These are phyloP conservation scores for Peziza echinospora DNA, from an alignment of 495 filamentous ascomycete species.

Conservation along the genomic window DNA sequence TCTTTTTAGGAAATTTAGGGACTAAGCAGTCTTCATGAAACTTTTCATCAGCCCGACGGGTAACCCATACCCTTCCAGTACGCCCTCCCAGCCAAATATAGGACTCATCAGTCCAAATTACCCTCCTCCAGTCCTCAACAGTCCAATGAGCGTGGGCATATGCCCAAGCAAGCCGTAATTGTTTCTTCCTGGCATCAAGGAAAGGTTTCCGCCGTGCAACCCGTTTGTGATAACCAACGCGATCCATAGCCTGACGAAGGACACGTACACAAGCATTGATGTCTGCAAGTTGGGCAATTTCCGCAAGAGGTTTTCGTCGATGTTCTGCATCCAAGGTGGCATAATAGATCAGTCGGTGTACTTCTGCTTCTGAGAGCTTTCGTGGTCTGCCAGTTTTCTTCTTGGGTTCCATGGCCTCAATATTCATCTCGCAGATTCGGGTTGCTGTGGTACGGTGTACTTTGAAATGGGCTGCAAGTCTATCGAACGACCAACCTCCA, in stretches of 20 bases:
- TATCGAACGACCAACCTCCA: too few relatives aligned
- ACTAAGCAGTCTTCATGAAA: background rate
- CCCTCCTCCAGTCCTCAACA: background rate
- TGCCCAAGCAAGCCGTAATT: background rate
- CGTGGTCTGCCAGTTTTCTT: too few relatives aligned
- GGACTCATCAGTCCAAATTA: constrained; percentile 3
- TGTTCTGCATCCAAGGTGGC: background rate
- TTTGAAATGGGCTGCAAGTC: too few relatives aligned
- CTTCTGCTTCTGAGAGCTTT: too few relatives aligned
- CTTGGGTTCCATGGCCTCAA: too few relatives aligned
- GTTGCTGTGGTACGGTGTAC: too few relatives aligned
- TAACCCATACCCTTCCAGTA: background rate
- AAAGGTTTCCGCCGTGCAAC: constrained; percentile 1
- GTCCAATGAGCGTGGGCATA: background rate
- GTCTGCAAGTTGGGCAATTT: background rate
- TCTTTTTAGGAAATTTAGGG: background rate
- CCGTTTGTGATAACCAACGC: background rate
- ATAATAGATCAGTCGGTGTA: background rate
- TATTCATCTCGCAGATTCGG: too few relatives aligned
- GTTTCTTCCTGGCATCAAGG: background rate
- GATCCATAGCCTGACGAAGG: background rate
- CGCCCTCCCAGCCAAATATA: background rate
- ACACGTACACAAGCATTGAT: background rate
- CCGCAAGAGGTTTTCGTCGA: background rate
- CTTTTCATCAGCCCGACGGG: background rate